Base-by-base conservation (phyloP, 108 stramenopile genomes). In the Fistulifera pelliculosa region DNA sequence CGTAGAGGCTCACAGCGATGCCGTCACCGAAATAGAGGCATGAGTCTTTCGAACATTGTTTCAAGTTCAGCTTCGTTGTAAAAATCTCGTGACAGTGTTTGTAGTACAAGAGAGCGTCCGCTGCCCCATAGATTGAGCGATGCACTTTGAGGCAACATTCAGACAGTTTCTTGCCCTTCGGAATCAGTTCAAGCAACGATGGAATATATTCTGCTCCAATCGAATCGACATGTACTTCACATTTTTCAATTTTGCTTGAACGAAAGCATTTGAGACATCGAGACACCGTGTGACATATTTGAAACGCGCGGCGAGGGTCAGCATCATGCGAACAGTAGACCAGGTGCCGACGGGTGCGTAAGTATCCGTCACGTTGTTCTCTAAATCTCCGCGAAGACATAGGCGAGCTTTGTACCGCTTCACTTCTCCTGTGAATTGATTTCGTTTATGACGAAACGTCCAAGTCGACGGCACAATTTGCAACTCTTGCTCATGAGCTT, bases 331-430 rank as follows among this genome's bases (percentile, higher is more conserved):
- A 18, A 60, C 49, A 4, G 59, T 38, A 23, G 27, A 50, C 62
- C 62, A 64, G 1, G 16, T 53, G n/a, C 8, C 31, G 18, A 64
- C 62, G 1, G 62, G 62, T 3, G 62, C 62, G 55, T 27, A 64
- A 8, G 54, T 56, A 22, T 54, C 62, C 52, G 41, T 19, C 13
- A 64, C 62, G 50, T 67, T 54, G 17, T 65, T 47, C 49, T 79
- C 70, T 17, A 47, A 39, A 41, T 75, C 67, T 12, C 78, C 78
- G 0, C 67, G 49, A 40, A 64, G 70, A 41, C 76, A 77, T 23
- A 63, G 69, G 0, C 67, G 23, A 18, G 72, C 76, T 41, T 82
- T 82, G 51, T 64, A 59, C 38, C 74, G 73, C 35, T 54, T 66
- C 0, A 72, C 27, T 23, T 38, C 26, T 0, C 79, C 72, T 58